These are phyloP conservation scores for Solanum pimpinellifolium DNA, from an alignment of 257 asterid species.

Conservation along the genomic window DNA sequence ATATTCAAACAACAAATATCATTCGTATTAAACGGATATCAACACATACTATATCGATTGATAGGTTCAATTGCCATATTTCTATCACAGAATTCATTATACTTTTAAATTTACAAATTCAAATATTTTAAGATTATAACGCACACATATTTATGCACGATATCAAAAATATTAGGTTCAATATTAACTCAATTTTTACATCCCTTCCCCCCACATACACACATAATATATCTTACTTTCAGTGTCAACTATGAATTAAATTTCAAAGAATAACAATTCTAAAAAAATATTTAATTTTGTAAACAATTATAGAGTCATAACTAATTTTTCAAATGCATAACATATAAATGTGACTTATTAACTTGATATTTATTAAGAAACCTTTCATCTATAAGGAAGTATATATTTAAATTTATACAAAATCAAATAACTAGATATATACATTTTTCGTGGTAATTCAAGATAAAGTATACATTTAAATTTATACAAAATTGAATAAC, in stretches of 20 bases:
- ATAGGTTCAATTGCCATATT: too few species aligned
- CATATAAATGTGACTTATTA: neutral
- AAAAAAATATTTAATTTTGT: neutral
- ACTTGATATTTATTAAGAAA: neutral
- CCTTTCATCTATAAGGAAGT: too few species aligned
- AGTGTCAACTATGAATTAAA: neutral
- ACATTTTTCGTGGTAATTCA: too few species aligned
- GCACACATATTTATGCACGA: neutral
- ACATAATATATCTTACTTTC: neutral
- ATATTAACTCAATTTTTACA: too few species aligned
- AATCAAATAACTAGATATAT: accelerated
- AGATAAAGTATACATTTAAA: too few species aligned
- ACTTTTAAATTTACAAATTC: too few species aligned
- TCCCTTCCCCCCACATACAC: too few species aligned
- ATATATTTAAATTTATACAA: too few species aligned
- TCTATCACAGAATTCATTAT: neutral
- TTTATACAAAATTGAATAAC: too few species aligned
- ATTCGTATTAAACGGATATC: neutral
- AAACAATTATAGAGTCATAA: neutral
- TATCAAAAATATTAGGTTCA: neutral
- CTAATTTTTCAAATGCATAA: neutral
- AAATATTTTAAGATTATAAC: too few species aligned
- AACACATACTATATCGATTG: neutral
- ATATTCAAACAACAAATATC: too few species aligned
- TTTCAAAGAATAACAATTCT: too few species aligned